Evolutionary conservation across 202 grass and related monocot genomes (phyloP).

Genomic region (Dendrocalamus latiflorus): DNA sequence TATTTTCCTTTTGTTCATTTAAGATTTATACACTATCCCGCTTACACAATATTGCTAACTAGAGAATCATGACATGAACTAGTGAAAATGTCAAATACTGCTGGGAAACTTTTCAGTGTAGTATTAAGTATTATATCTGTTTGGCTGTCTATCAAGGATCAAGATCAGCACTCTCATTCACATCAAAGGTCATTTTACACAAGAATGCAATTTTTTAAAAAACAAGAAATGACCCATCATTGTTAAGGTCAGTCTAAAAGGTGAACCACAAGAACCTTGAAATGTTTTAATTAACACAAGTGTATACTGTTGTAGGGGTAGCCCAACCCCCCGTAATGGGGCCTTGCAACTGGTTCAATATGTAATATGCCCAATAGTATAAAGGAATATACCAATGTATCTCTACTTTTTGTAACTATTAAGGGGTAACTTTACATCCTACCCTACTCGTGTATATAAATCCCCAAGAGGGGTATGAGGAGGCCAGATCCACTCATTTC

Average conservation of each 20-base stretch:
- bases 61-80: background rate
- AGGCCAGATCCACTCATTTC: too few relatives aligned
- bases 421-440: too few relatives aligned
- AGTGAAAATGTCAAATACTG: background rate
- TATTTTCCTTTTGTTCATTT: background rate
- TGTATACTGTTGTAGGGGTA: background rate
- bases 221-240: background rate
- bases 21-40: background rate
- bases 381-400: too few relatives aligned
- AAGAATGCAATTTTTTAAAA: background rate
- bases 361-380: too few relatives aligned
- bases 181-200: slow-evolving; percentile 13
- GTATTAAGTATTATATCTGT: background rate
- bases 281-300: background rate
- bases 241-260: slow-evolving; percentile 8
- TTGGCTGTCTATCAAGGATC: background rate
- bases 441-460: too few relatives aligned
- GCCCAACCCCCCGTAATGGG: too few relatives aligned
- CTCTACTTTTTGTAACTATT: too few relatives aligned
- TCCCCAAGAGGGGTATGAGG: too few relatives aligned
- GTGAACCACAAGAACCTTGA: background rate
- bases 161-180: background rate
- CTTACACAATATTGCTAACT: background rate
- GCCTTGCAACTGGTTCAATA: too few relatives aligned
- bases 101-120: slow-evolving; percentile 2